Evolutionary conservation across 257 asterid genomes (phyloP), one percentile per base, ranked within the genome.

Genomic region (Lavandula angustifolia): DNA sequence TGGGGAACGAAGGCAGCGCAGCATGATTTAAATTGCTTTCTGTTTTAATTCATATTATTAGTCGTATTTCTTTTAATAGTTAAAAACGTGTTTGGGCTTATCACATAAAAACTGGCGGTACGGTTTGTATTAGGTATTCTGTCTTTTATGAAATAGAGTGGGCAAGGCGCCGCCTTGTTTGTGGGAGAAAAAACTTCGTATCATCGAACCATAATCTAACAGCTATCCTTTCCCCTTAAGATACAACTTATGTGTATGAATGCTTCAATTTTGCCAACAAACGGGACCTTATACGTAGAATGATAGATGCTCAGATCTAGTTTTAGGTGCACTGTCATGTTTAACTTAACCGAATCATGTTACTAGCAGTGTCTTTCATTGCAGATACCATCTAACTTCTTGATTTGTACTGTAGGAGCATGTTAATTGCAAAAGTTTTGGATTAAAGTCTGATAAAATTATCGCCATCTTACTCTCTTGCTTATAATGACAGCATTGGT

Each of bases 401-500:
- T 22, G 27, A 22, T 22, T 22, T 22, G 27, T 22, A 22, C 27
- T 22, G 27, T 52, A 27, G 17, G 67, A 34, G 34, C 62, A 73
- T 62, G 53, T 31, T 29, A 38, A 54, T 14, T 13, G 5, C 31
- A 10, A 52, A 38, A 46, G 14, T 18, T 18, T 41, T 9, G 51
- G 37, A 4, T n/a, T 62, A 31, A 12, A 37, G 12, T 7, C 41
- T 22, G 54, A 52, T 53, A 42, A 67, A 44, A 67, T 16, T 47
- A 35, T 48, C 41, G 14, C 31, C 40, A 17, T 32, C 64, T 56
- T n/a, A 8, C 54, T 32, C 44, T 57, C 35, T 57, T 66, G 27
- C 42, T 63, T 51, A 42, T 54, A 42, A 57, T 68, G 68, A 67
- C 84, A 92, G 96, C 27, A 75, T 84, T 48, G 95, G 94, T 42